Evolutionary conservation across 192 early-diverging fungal species (phyloP).

Genomic region (Rhizoclosmatium sp.): DNA sequence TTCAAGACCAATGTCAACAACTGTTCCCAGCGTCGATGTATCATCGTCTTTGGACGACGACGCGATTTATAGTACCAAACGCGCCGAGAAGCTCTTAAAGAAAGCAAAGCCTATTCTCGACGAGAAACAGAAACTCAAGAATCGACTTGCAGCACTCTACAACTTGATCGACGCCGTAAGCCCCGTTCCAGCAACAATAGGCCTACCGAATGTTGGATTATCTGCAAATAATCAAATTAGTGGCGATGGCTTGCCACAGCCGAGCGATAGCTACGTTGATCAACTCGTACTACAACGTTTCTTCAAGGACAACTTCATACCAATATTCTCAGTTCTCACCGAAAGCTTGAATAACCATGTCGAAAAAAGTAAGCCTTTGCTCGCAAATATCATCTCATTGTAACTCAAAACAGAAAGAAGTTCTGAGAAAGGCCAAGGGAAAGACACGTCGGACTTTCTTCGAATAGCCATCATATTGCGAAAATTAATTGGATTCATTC

Average conservation of each 20-base stretch:
- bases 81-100: slow-evolving; percentile 73
- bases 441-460: slow-evolving; percentile 72
- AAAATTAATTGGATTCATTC: slow-evolving; percentile 72
- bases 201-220: slow-evolving; percentile 12
- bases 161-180: slow-evolving; percentile 70
- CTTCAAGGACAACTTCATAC: slow-evolving; percentile 77
- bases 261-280: slow-evolving; percentile 54
- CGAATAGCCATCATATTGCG: slow-evolving; percentile 68
- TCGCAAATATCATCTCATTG: neutral
- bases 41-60: neutral
- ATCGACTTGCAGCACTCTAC: slow-evolving; percentile 69
- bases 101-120: slow-evolving; percentile 81
- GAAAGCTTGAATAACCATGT: slow-evolving; percentile 75
- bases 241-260: neutral
- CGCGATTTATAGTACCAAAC: slow-evolving; percentile 42
- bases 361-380: slow-evolving; percentile 67
- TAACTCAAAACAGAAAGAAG: too few relatives aligned
- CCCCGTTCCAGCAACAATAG: slow-evolving; percentile 1
- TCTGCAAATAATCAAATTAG: neutral
- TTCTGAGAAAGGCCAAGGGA: slow-evolving; percentile 48
- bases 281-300: slow-evolving; percentile 59
- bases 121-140: slow-evolving; percentile 77
- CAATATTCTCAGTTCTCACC: slow-evolving; percentile 71
- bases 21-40: too few relatives aligned
- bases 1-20: too few relatives aligned